These are phyloP conservation scores for Pythium scleroteichum DNA, from an alignment of 352 stramenopile species.

Conservation along the genomic window DNA sequence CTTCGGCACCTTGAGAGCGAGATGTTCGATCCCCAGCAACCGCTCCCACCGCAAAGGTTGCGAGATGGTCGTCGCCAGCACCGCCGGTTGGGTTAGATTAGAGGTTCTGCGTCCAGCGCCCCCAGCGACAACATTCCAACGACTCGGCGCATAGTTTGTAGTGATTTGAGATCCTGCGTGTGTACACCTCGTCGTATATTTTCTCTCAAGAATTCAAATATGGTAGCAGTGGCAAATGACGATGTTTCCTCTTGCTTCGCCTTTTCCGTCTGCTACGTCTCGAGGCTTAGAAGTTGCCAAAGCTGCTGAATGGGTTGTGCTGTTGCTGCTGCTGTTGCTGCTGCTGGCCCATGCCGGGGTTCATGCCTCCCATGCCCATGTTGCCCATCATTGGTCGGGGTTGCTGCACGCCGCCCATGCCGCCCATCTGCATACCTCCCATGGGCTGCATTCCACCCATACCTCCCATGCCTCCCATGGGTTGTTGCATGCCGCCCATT, in stretches of 20 bases:
- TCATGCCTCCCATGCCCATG: slow-evolving; percentile 59
- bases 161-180: not conserved
- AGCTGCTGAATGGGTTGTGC: slow-evolving; percentile 54
- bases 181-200: slow-evolving; percentile 16
- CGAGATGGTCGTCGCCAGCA: not conserved
- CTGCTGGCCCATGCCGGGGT: slow-evolving; percentile 51
- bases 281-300: slow-evolving; percentile 47
- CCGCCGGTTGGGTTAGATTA: not conserved
- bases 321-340: slow-evolving; percentile 61
- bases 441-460: slow-evolving; percentile 38
- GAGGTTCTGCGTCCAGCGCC: no score
- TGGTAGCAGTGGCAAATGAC: not conserved
- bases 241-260: not conserved
- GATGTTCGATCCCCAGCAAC: no score
- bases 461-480: slow-evolving; percentile 35
- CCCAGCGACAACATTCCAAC: no score
- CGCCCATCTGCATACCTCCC: slow-evolving; percentile 43
- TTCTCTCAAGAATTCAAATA: slow-evolving; percentile 3
- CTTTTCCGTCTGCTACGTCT: not conserved
- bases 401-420: slow-evolving; percentile 53
- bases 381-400: slow-evolving; percentile 30
- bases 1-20: no score
- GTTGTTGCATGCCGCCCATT: slow-evolving; percentile 42
- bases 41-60: not conserved
- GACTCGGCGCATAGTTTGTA: no score